Percentiles rank a stretch among this genome's conserved stretches.
These are phyloP conservation scores for Entomortierella beljakovae DNA, from an alignment of 192 early-diverging fungal species.

Conservation along the genomic window DNA sequence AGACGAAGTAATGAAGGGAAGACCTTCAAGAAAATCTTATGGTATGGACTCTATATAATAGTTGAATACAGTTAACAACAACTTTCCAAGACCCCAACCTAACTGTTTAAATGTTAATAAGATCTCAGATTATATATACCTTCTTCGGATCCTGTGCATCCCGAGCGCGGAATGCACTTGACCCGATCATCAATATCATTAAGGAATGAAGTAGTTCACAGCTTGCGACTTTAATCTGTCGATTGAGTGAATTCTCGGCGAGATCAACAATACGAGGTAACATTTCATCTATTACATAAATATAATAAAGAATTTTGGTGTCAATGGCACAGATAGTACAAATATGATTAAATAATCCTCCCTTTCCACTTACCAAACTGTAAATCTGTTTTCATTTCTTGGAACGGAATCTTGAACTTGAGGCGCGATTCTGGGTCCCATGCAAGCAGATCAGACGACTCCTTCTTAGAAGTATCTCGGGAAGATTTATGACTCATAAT, in stretches of 20 bases:
- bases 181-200: slow-evolving; percentile 81
- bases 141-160: slow-evolving; percentile 51
- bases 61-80: not conserved
- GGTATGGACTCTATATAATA: slow-evolving; percentile 64
- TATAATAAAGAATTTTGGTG: not conserved
- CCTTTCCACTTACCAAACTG: slow-evolving; percentile 63
- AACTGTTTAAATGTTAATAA: no score
- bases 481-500: slow-evolving; percentile 27
- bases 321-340: not conserved
- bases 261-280: slow-evolving; percentile 80
- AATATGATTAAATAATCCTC: not conserved
- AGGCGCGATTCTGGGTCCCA: slow-evolving; percentile 78
- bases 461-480: slow-evolving; percentile 13
- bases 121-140: no score
- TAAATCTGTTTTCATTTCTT: slow-evolving; percentile 72
- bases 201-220: slow-evolving; percentile 80
- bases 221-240: slow-evolving; percentile 80
- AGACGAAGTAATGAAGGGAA: slow-evolving; percentile 80
- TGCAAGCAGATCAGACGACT: slow-evolving; percentile 56
- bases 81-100: no score
- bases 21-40: slow-evolving; percentile 70
- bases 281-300: slow-evolving; percentile 71
- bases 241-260: slow-evolving; percentile 77
- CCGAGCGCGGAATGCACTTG: slow-evolving; percentile 65
- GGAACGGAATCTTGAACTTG: slow-evolving; percentile 73